Base-by-base conservation (phyloP, 495 filamentous ascomycete genomes). In the Astrothelium macrocarpum region DNA sequence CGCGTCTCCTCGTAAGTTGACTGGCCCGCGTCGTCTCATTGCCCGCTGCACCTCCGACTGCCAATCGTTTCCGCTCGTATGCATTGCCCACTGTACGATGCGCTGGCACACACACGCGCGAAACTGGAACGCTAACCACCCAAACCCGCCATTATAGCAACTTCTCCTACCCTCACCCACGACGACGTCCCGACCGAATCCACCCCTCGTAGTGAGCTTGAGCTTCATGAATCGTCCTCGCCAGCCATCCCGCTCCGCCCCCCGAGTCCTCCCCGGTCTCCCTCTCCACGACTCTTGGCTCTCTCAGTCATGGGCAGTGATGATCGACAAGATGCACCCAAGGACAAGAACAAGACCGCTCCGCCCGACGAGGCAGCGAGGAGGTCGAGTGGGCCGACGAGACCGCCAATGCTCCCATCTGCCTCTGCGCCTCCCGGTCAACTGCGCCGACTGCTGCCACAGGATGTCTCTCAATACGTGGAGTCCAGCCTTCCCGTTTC, bases 31-130 rank as follows among this genome's bases (percentile, higher is more conserved):
- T 56, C 49, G n/a, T 56, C 49, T 56, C 25, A 29, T 56, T 56
- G 25, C 49, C 49, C 49, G 49, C 72, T 77, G 20, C 78, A 74
- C 29, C 74, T 76, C 2, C 74, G 82, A 65, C 59, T 5, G 16
- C 79, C 83, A 67, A 69, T 72, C 64, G 71, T 78, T 29, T 83
- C 81, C 39, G 69, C 79, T 56, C 82, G 82, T 66, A 78, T 78
- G 32, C 80, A 80, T 64, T 74, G 77, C 18, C 72, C 76, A 59
- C 69, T 81, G 59, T 73, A 75, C 60, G 63, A 58, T 31, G 70
- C 66, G 31, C 65, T 67, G 32, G 75, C 77, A 53, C 75, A 80
- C 53, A 73, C n/a, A n/a, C n/a, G n/a, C n/a, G 70, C 34, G 77
- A 80, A 16, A 7, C 12, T 26, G 14, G 20, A 56, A 56, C 49